phyloP scores from a whole-genome alignment of 768 basidiomycete species.

The Gautieria morchelliformis region DNA sequence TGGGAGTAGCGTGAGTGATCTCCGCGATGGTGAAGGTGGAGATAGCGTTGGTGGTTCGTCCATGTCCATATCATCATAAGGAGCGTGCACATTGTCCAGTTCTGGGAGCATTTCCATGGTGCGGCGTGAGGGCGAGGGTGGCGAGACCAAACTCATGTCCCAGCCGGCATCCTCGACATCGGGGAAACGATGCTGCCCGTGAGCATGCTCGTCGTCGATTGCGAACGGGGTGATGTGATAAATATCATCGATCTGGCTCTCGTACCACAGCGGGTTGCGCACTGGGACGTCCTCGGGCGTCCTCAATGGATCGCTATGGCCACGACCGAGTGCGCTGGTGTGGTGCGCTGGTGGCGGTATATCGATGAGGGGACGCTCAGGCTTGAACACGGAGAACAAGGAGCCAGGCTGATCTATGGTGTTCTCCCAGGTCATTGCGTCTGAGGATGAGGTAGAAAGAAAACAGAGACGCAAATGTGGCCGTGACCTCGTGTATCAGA shows the following conservation, averaged over 20 bases:
- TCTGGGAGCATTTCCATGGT: not conserved
- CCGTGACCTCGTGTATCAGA: constrained; percentile 2
- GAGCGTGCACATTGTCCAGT: not conserved
- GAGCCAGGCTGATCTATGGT: not conserved
- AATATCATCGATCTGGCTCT: not conserved
- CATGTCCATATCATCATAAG: not conserved
- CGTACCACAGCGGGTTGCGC: not conserved
- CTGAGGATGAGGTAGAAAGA: not conserved
- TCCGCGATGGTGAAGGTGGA: not conserved
- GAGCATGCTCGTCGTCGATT: not conserved
- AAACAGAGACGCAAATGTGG: not conserved
- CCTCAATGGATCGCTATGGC: not conserved
- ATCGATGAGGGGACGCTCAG: not conserved
- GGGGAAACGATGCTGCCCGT: not conserved
- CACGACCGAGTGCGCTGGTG: not conserved
- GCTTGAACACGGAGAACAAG: not conserved
- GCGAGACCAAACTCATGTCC: not conserved
- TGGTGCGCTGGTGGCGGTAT: not conserved
- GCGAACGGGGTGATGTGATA: not conserved
- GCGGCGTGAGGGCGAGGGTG: not conserved
- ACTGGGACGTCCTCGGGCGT: not conserved
- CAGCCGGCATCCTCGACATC: not conserved
- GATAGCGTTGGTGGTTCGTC: not conserved
- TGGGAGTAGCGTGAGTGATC: not conserved
- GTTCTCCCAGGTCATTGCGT: constrained; percentile 1